Conservation (phyloP, 495 filamentous ascomycete species). For the Tuber brumale region DNA sequence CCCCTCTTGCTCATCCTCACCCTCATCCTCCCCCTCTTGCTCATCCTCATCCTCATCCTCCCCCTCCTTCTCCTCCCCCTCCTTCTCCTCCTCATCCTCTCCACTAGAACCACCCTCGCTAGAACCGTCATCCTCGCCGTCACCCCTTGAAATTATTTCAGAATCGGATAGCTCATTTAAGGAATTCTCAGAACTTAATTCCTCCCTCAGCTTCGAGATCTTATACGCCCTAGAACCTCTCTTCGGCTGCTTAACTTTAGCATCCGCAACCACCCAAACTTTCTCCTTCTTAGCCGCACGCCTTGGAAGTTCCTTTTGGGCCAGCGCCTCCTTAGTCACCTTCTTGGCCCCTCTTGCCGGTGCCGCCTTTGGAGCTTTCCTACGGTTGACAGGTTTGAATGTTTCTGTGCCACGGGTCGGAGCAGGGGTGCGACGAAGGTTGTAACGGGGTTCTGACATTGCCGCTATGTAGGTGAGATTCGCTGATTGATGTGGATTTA, state of each 20-base stretch:
- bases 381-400: neutral
- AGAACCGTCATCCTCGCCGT: constrained; percentile 11
- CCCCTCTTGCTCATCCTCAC: constrained; percentile 4
- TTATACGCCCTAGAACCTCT: neutral
- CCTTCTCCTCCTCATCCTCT: constrained; percentile 1
- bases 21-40: neutral
- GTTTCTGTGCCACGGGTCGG: neutral
- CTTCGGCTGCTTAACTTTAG: neutral
- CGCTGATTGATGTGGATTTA: neutral
- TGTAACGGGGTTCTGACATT: neutral
- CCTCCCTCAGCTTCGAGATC: neutral
- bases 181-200: neutral
- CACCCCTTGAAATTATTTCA: neutral
- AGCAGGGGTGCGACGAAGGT: neutral
- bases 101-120: constrained; percentile 21
- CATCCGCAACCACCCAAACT: neutral
- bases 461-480: neutral
- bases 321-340: neutral
- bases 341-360: neutral
- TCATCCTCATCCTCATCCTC: constrained; percentile 5
- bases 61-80: neutral
- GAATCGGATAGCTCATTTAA: neutral
- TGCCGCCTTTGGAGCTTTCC: neutral
- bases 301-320: neutral
- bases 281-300: neutral